Evolutionary conservation across 2,329 filamentous ascomycete species (phyloP).

Genomic region (Aspergillus pseudoglaucus): DNA sequence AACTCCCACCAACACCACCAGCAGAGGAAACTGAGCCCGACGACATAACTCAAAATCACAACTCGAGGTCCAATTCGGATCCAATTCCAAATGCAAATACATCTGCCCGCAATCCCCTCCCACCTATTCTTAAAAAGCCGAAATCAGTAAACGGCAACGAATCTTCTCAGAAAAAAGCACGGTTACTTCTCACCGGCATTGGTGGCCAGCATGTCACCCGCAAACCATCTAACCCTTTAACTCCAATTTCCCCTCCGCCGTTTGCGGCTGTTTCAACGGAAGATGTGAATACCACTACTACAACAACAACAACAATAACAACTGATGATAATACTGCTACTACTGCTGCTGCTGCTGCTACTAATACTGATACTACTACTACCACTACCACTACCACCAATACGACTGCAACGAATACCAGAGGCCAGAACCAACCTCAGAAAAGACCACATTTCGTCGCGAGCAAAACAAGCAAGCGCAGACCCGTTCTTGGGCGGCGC

Average conservation of each 20-base stretch:
- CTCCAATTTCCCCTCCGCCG: slow-evolving; percentile 9
- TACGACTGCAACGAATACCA: slow-evolving; percentile 1
- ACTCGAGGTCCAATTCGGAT: background rate
- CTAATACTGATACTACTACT: background rate
- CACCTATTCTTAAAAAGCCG: slow-evolving; percentile 34
- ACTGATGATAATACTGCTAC: background rate
- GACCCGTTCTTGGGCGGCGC: slow-evolving; percentile 27
- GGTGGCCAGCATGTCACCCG: slow-evolving; percentile 19
- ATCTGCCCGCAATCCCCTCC: slow-evolving; percentile 20
- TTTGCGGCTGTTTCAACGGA: background rate
- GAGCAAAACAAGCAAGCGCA: slow-evolving; percentile 21
- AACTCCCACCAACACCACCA: background rate
- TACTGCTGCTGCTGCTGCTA: too few species aligned
- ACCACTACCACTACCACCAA: background rate
- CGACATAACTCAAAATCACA: background rate
- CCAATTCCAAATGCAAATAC: background rate
- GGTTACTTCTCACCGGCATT: slow-evolving; percentile 22
- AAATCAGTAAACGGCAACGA: slow-evolving; percentile 12
- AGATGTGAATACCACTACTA: too few species aligned
- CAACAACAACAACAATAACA: background rate
- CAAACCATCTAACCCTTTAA: slow-evolving; percentile 20
- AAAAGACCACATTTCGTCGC: slow-evolving; percentile 25
- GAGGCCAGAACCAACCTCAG: slow-evolving; percentile 4
- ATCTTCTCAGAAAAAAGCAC: slow-evolving; percentile 24
- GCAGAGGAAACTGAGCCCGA: background rate